Evolutionary conservation across 1,139 yeast genomes (phyloP), one percentile per base, ranked within the genome.

Genomic region (Yamadazyma taylorii): DNA sequence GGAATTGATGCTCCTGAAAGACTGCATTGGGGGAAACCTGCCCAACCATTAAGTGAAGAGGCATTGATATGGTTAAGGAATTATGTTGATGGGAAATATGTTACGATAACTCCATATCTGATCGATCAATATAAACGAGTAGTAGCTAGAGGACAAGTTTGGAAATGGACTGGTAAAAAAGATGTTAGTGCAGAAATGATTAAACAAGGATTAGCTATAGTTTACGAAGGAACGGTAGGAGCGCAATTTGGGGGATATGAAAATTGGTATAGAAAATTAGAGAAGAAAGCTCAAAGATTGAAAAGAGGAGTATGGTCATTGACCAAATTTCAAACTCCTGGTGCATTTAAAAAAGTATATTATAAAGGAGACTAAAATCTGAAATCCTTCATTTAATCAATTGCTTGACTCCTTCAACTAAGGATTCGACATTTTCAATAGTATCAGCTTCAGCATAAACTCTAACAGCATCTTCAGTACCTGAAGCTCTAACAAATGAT

Each of bases 1-100:
- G 99, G 97, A 0, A 81, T 92, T n/a, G 99, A 92, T 68, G 98
- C 99, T 0, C 99, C 99, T 1, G 99, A 92, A 56, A 66, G 95
- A 30, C 78, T 95, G 2, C 97, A 92, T 66, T 92, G 88, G 63
- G 99, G 99, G 1, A 85, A 85, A 46, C 90, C 95, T 0, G 85
- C 96, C 0, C 98, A 92, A 56, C 95, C 95, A 0, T 85, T 64
- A 54, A 79, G 95, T 23, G 87, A 81, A 34, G 97, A 92, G 46
- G 94, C 97, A 0, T 61, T 90, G 41, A 53, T 55, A 4, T 92
- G 97, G 96, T 67, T 92, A 24, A 66, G 82, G 31, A 51, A 62
- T 13, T 84, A 78, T 49, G 54, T 90, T 1, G 54, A 82, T 35
- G 92, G 94, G 1, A 70, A 77, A 33, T 69, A 73, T 39, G 83